Evolutionary conservation across 306 rosid genomes (phyloP).

Genomic region (Quercus mongolica): DNA sequence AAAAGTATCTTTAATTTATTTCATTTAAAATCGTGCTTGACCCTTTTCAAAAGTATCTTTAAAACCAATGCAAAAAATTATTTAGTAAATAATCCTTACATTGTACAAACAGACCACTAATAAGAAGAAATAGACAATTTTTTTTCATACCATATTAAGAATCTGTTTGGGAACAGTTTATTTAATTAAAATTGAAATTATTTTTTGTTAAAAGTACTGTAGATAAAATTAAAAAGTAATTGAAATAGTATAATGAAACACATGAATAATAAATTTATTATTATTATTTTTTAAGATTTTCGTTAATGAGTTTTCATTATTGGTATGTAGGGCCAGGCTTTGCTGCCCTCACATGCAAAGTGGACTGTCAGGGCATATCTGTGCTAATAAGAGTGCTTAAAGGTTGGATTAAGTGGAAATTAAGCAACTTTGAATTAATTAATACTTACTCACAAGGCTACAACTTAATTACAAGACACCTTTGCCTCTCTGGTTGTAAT

Average conservation of each 20-base stretch:
- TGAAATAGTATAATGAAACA: rapidly evolving
- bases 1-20: no score
- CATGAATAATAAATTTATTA: no score
- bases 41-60: no score
- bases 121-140: no score
- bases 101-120: no score
- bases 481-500: background rate
- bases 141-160: no score
- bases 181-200: no score
- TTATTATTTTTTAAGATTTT: no score
- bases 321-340: background rate
- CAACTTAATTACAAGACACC: no score
- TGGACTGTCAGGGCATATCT: background rate
- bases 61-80: no score
- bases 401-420: background rate
- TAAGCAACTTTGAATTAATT: background rate
- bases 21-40: no score
- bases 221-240: rapidly evolving
- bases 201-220: rapidly evolving
- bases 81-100: no score
- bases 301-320: background rate
- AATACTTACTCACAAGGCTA: background rate
- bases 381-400: background rate
- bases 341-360: background rate
- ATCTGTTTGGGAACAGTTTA: rapidly evolving